Conservation (phyloP, 805 yeast genomes). For the Wickerhamomyces silvicola region DNA sequence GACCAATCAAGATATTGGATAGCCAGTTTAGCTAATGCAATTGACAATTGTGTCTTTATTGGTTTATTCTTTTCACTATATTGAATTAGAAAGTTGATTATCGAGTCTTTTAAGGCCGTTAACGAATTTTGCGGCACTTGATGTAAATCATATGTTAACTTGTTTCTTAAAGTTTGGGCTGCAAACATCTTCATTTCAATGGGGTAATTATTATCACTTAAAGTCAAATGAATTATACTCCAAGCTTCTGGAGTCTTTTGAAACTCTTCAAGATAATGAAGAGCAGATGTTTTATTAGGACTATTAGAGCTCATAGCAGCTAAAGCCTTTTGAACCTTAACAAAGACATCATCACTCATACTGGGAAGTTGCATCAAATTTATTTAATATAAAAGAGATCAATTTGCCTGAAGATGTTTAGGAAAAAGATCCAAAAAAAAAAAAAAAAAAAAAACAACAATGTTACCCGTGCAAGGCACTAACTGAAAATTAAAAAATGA, state of each 20-base stretch:
- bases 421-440: not conserved
- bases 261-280: constrained; percentile 63
- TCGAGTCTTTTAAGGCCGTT: constrained; percentile 56
- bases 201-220: constrained; percentile 30
- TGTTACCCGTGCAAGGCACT: too few species aligned
- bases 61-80: constrained; percentile 37
- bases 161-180: constrained; percentile 85
- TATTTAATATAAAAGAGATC: not conserved
- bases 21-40: constrained; percentile 76
- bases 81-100: constrained; percentile 53
- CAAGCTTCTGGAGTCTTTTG: constrained; percentile 83
- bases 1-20: constrained; percentile 74
- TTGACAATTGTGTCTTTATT: constrained; percentile 76
- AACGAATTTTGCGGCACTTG: constrained; percentile 65
- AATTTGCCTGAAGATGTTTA: not conserved
- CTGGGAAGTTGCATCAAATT: not conserved
- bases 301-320: constrained; percentile 20
- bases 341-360: constrained; percentile 3
- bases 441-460: too few species aligned
- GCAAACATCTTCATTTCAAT: constrained; percentile 72
- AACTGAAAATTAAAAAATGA: too few species aligned
- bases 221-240: constrained; percentile 55
- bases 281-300: constrained; percentile 35
- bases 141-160: constrained; percentile 72
- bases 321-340: constrained; percentile 19